These are phyloP conservation scores for Stachybotrys elegans DNA, from an alignment of 2,329 filamentous ascomycete species.

Conservation along the genomic window DNA sequence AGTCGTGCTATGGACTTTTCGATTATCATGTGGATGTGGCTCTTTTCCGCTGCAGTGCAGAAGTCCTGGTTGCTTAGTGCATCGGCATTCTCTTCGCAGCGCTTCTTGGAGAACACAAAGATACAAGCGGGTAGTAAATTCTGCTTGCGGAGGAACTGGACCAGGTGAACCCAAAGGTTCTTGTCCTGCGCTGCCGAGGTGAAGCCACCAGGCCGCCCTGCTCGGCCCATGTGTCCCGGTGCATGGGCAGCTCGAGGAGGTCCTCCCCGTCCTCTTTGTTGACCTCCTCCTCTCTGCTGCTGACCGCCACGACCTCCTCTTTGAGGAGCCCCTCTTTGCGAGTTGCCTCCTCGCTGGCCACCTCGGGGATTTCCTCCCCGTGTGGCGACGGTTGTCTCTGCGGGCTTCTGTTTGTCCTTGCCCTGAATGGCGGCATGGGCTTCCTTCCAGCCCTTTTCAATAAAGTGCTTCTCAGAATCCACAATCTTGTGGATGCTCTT, in stretches of 20 bases:
- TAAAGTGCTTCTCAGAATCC: slow-evolving; percentile 83
- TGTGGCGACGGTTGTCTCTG: slow-evolving; percentile 26
- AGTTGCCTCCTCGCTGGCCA: slow-evolving; percentile 24
- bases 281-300: slow-evolving; percentile 36
- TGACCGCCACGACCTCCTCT: slow-evolving; percentile 44
- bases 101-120: slow-evolving; percentile 97
- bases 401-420: slow-evolving; percentile 65
- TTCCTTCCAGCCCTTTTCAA: slow-evolving; percentile 92
- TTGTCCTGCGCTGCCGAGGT: slow-evolving; percentile 91
- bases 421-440: slow-evolving; percentile 79
- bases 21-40: slow-evolving; percentile 94
- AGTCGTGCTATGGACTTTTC: slow-evolving; percentile 89
- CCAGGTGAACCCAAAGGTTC: slow-evolving; percentile 93
- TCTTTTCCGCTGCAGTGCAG: slow-evolving; percentile 89
- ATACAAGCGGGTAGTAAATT: slow-evolving; percentile 88
- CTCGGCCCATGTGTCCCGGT: slow-evolving; percentile 83
- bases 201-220: slow-evolving; percentile 77
- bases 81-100: slow-evolving; percentile 95
- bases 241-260: slow-evolving; percentile 55
- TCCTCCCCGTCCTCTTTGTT: slow-evolving; percentile 47
- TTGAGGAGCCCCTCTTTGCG: slow-evolving; percentile 34
- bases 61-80: slow-evolving; percentile 94
- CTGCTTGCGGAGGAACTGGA: slow-evolving; percentile 84
- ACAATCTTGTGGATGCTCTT: slow-evolving; percentile 95
- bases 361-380: slow-evolving; percentile 33